A percentile compares a stretch with the other conserved stretches of the same genome.
Evolutionary conservation across 1,139 yeast genomes (phyloP).

Genomic region (Hyphopichia pseudoburtonii): DNA sequence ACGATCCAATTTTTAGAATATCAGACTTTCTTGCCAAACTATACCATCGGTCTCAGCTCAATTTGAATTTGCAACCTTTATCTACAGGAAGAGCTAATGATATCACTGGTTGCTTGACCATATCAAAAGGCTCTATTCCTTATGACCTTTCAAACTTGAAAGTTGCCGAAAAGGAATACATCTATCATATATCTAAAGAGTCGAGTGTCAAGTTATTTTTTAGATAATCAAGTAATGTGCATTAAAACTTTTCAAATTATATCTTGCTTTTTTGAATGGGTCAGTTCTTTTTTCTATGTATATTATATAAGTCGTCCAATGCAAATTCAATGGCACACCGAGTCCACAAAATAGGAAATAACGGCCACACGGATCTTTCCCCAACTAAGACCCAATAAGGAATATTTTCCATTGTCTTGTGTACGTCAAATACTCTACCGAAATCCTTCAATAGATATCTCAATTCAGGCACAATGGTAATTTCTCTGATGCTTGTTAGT

Average conservation of each 20-base stretch:
- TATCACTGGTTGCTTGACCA: conserved; percentile 68
- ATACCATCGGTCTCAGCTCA: conserved; percentile 49
- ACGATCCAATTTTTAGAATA: conserved; percentile 37
- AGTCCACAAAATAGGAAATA: conserved; percentile 80
- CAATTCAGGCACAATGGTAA: conserved; percentile 88
- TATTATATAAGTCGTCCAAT: conserved; percentile 69
- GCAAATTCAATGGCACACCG: conserved; percentile 90
- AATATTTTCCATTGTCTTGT: conserved; percentile 66
- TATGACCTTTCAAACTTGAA: conserved; percentile 16
- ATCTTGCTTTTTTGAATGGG: conserved; percentile 6
- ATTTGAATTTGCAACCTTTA: conserved; percentile 60
- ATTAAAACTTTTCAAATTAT: neutral
- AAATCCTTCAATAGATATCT: conserved; percentile 66
- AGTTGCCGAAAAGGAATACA: conserved; percentile 61
- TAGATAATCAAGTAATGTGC: conserved; percentile 22
- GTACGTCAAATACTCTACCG: conserved; percentile 73
- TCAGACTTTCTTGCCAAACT: conserved; percentile 49
- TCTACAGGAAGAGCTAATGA: conserved; percentile 83
- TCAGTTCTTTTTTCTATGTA: conserved; percentile 38
- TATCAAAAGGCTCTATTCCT: conserved; percentile 53
- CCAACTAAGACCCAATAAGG: conserved; percentile 92
- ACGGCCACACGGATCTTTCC: conserved; percentile 92
- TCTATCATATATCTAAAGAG: conserved; percentile 62
- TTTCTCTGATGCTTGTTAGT: conserved; percentile 58
- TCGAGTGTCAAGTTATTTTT: conserved; percentile 44